Percentiles rank a stretch among this genome's conserved stretches.
phyloP scores from a whole-genome alignment of 2,329 filamentous ascomycete genomes.

The Aspergillus sp. region DNA sequence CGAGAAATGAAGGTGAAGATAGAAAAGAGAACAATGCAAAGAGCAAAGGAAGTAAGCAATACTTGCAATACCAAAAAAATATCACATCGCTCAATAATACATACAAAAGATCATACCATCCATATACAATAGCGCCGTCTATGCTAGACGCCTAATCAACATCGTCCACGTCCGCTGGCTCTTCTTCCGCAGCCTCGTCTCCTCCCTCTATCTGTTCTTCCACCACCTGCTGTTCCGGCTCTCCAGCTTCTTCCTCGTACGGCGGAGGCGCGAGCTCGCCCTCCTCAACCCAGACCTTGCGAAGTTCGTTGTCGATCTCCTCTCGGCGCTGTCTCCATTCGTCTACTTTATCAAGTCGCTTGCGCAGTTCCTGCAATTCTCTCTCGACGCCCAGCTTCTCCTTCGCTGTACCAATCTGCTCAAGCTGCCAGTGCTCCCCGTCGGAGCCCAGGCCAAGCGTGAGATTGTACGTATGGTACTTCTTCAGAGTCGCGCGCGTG shows the following conservation, averaged over 20 bases:
- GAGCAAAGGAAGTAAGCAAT: neutral
- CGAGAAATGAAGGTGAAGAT: neutral
- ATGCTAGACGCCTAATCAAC: neutral
- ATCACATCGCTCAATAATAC: too few relatives aligned
- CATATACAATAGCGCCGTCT: neutral
- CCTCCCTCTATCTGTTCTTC: conserved; percentile 4
- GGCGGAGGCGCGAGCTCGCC: conserved; percentile 30
- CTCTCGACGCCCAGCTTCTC: conserved; percentile 92
- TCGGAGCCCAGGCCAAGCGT: conserved; percentile 70
- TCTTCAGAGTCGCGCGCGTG: conserved; percentile 85
- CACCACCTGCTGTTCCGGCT: conserved; percentile 1
- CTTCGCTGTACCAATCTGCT: conserved; percentile 83
- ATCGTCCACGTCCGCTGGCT: neutral
- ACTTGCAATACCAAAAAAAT: neutral
- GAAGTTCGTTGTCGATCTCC: conserved; percentile 77
- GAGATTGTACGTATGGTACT: conserved; percentile 89
- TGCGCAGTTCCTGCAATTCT: conserved; percentile 74
- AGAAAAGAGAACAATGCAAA: neutral
- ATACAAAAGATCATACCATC: neutral
- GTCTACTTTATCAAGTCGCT: conserved; percentile 70
- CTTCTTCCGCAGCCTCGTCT: neutral
- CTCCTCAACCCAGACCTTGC: conserved; percentile 49
- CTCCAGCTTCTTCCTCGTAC: conserved; percentile 19
- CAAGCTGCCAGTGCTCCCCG: conserved; percentile 84
- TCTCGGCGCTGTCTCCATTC: conserved; percentile 68